Evolutionary conservation across 345 rosid species (phyloP), one percentile per base, ranked within the genome.

Genomic region (Diplotaxis tenuifolia): DNA sequence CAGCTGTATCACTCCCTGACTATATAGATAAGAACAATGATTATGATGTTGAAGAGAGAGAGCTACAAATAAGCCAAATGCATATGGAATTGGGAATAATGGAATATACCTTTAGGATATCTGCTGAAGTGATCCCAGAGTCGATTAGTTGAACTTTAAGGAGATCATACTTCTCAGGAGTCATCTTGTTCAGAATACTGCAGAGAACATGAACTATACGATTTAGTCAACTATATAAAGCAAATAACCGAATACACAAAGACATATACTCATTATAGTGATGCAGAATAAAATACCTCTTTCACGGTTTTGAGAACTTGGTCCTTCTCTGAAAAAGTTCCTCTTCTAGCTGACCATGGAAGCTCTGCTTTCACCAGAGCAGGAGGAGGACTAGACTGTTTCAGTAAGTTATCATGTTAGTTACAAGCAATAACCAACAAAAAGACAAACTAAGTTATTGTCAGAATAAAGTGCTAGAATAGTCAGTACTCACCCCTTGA

Each of bases 81-180:
- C 36, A 31, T 2, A 31, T 2, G 9, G 36, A 31, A 7, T 7
- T 31, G 36, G 9, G 36, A 8, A 23, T 23, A 31, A 7, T 9
- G 9, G 36, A 8, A 23, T 23, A 31, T 31, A 31, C 36, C 36
- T 84, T 84, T 12, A 90, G 74, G 60, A 87, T 90, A 42, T 89
- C 93, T 6, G 89, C 87, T 6, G 96, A 74, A 38, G 88, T 84
- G 76, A 93, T 88, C 60, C 96, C 98, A 74, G 93, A 85, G 78
- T 93, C 90, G 31, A 88, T 88, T 28, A 92, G 81, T 68, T 90
- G 95, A 81, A 86, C 93, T 88, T 90, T 88, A 55, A 93, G 98
- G 79, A 93, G 62, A 81, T 88, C 96, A 71, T 85, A 90, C 82
- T 88, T 93, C 84, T 87, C 96, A 9, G 98, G 98, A 28, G 96